Evolutionary conservation across 2,329 filamentous ascomycete genomes (phyloP), one percentile per base, ranked within the genome.

Genomic region (Verticillium klebahnii): DNA sequence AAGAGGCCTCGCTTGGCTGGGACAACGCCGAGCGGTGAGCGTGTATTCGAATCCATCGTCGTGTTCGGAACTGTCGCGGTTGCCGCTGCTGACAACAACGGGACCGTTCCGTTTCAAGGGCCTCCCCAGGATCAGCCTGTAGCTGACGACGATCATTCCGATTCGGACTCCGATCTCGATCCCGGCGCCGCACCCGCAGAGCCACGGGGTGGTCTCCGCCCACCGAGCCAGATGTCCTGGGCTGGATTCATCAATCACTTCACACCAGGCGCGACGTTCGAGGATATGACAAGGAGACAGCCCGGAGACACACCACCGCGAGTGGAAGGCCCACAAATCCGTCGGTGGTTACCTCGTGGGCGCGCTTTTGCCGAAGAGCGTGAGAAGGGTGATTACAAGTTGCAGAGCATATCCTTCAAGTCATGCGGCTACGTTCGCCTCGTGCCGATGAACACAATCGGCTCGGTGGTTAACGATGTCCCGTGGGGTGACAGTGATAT

Each of bases 371-470:
- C 6, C 11, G 52, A 32, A 5, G 72, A 76, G 39, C 40, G 56
- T 11, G 7, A 39, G 34, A 68, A 73, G 64, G 62, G 58, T n/a
- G 62, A 60, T 4, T 74, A 73, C 39, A 67, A 66, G 17, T 67
- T 80, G 25, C 69, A 71, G 31, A 71, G 68, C 15, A 72, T 89
- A 34, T 76, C 78, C 1, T 82, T 89, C 72, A 81, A 80, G 36
- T 88, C 85, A 0, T 89, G 86, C 68, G 87, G 87, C 58, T 89
- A 89, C 67, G 83, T 81, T 37, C 15, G 54, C 1, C 71, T 73
- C 6, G 69, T 88, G 1, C 72, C 76, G 19, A 71, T 80, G 56
- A 73, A 78, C 61, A 75, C 79, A 11, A 71, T 74, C 58, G 65
- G 64, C 29, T 68, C 79, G 56, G 65, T 78, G 23, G 69, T 72